Conservation (phyloP, 116 monocot species). For the Trichopus zeylanicus region DNA sequence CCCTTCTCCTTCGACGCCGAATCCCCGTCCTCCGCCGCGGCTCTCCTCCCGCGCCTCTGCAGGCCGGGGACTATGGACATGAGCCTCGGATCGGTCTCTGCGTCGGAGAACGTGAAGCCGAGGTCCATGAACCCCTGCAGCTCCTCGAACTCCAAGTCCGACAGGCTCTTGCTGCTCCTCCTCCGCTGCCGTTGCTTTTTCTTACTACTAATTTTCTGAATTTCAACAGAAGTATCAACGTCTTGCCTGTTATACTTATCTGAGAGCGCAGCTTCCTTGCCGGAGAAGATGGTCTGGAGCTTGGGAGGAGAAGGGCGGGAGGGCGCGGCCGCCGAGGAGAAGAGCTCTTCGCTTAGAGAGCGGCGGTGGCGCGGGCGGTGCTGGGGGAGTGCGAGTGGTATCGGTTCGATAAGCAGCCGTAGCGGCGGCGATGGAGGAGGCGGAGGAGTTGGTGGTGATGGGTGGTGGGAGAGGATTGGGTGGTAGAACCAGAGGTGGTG, state of each 20-base stretch:
- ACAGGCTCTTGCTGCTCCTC: slow-evolving; percentile 38
- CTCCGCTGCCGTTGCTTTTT: slow-evolving; percentile 4
- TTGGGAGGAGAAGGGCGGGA: slow-evolving; percentile 10
- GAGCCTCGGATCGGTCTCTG: slow-evolving; percentile 36
- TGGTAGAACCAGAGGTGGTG: slow-evolving; percentile 46
- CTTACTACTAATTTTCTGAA: background rate
- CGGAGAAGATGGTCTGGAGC: slow-evolving; percentile 48
- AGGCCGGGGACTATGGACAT: slow-evolving; percentile 59
- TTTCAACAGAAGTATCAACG: background rate
- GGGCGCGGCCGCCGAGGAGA: background rate
- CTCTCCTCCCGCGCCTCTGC: slow-evolving; percentile 16
- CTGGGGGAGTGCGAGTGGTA: background rate
- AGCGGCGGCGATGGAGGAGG: slow-evolving; percentile 2
- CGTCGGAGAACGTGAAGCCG: slow-evolving; percentile 59
- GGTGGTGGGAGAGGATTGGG: slow-evolving; percentile 12
- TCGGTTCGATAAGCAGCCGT: background rate
- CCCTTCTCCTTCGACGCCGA: no score
- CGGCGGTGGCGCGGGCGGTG: slow-evolving; percentile 20
- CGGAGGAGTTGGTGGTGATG: slow-evolving; percentile 1
- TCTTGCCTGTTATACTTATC: no score
- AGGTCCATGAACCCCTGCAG: slow-evolving; percentile 69
- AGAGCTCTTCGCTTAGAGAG: slow-evolving; percentile 28
- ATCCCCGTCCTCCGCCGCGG: background rate
- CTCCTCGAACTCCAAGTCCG: slow-evolving; percentile 79
- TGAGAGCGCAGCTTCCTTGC: slow-evolving; percentile 17